Conservation (phyloP, 495 filamentous ascomycete species). For the Corynascus novoguineensis region DNA sequence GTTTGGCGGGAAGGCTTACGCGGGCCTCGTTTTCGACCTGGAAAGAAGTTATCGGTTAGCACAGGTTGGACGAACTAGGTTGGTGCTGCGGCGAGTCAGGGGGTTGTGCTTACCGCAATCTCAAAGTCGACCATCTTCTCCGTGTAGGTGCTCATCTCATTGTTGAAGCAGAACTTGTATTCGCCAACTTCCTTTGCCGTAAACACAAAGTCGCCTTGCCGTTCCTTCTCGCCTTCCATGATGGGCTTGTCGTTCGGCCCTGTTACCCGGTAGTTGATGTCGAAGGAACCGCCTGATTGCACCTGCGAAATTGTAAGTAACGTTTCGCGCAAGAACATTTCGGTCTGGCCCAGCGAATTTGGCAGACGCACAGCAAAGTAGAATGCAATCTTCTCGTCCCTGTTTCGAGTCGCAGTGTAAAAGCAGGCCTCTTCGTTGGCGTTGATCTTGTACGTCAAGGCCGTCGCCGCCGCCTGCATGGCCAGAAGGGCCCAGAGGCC, state of each 20-base stretch:
- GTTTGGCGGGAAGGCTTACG: conserved; percentile 78
- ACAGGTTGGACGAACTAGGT: not conserved
- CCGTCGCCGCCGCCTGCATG: conserved; percentile 66
- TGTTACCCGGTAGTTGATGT: conserved; percentile 85
- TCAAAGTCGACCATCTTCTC: conserved; percentile 99
- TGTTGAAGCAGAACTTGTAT: conserved; percentile 97
- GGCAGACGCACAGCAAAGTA: conserved; percentile 82
- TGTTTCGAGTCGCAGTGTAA: conserved; percentile 68
- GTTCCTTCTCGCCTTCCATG: conserved; percentile 82
- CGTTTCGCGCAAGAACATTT: not conserved
- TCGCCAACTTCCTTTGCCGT: conserved; percentile 90
- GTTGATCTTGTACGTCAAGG: conserved; percentile 86
- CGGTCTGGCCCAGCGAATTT: not conserved
- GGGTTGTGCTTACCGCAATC: conserved; percentile 66
- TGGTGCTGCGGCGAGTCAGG: not conserved
- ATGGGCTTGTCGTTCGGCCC: conserved; percentile 80
- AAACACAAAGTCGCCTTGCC: conserved; percentile 97
- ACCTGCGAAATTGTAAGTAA: conserved; percentile 51
- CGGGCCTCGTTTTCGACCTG: conserved; percentile 93
- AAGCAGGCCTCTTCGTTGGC: conserved; percentile 96
- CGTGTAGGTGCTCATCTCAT: conserved; percentile 94
- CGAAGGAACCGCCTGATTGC: conserved; percentile 93
- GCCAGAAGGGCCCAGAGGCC: conserved; percentile 61
- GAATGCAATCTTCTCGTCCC: conserved; percentile 86
- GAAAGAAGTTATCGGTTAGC: conserved; percentile 15